A percentile compares a stretch with the other conserved stretches of the same genome.
Conservation (phyloP, 176 grass and related monocot species). For the Saccharum spontaneum region DNA sequence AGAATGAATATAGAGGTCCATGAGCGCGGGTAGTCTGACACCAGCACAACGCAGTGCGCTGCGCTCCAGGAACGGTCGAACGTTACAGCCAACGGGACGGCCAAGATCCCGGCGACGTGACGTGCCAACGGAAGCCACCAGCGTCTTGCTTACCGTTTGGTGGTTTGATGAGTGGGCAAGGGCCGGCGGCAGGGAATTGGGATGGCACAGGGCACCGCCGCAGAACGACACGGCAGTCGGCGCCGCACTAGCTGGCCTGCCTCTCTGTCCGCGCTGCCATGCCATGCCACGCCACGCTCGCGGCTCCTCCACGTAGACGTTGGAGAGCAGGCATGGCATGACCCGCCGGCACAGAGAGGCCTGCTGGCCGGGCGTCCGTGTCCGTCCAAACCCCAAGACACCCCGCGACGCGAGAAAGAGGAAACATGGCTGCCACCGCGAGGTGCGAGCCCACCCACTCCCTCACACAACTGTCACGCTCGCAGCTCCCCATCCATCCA, state of each 20-base stretch:
- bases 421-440: neutral
- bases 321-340: too few relatives aligned
- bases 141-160: too few relatives aligned
- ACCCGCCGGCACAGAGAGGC: too few relatives aligned
- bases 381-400: neutral
- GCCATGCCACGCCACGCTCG: neutral
- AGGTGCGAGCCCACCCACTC: neutral
- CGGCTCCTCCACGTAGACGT: neutral
- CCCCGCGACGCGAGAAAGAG: neutral
- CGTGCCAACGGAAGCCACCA: too few relatives aligned
- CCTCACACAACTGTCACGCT: neutral
- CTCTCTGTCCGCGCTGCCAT: neutral
- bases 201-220: neutral
- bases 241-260: constrained; percentile 9
- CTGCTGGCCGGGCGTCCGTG: too few relatives aligned
- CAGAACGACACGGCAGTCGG: neutral
- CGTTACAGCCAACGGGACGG: too few relatives aligned
- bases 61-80: too few relatives aligned
- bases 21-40: too few relatives aligned
- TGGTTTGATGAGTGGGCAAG: too few relatives aligned
- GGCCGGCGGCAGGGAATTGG: neutral
- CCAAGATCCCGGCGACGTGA: too few relatives aligned
- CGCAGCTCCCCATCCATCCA: neutral
- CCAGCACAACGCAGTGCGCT: too few relatives aligned
- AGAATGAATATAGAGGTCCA: too few relatives aligned